A percentile compares a stretch with the other conserved stretches of the same genome.
These are phyloP conservation scores for Pseudogymnoascus verrucosus DNA, from an alignment of 2,329 filamentous ascomycete species.

Conservation along the genomic window DNA sequence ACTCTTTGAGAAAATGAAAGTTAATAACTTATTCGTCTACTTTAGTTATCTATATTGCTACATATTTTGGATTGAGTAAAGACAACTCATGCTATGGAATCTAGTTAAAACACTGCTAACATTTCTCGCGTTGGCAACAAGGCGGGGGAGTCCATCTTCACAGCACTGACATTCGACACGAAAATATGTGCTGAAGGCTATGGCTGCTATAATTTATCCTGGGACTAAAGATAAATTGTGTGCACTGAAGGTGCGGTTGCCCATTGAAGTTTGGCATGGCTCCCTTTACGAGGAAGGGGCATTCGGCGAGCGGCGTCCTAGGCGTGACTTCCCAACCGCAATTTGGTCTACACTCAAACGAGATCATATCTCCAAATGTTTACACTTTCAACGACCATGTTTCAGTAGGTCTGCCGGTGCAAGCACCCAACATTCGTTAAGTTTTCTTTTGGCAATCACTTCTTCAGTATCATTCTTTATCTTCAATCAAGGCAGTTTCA, in stretches of 20 bases:
- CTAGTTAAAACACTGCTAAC: neutral
- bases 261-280: neutral
- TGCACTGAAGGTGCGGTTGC: neutral
- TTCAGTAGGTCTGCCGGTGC: neutral
- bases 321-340: neutral
- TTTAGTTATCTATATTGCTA: neutral
- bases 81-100: neutral
- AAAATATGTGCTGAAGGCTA: neutral
- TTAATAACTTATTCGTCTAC: neutral
- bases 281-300: neutral
- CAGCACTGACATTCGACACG: neutral
- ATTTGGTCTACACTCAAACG: neutral
- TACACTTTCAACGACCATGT: neutral
- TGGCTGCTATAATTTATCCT: neutral
- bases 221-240: neutral
- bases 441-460: neutral
- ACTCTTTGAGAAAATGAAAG: neutral
- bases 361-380: neutral
- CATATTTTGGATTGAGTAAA: neutral
- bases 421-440: slow-evolving; percentile 1
- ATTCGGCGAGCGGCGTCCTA: neutral
- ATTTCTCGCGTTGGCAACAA: neutral
- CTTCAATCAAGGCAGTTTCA: neutral
- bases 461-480: neutral
- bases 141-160: neutral